Conservation (phyloP, 140 eudicot genomes). For the Ambrosia hybrid region DNA sequence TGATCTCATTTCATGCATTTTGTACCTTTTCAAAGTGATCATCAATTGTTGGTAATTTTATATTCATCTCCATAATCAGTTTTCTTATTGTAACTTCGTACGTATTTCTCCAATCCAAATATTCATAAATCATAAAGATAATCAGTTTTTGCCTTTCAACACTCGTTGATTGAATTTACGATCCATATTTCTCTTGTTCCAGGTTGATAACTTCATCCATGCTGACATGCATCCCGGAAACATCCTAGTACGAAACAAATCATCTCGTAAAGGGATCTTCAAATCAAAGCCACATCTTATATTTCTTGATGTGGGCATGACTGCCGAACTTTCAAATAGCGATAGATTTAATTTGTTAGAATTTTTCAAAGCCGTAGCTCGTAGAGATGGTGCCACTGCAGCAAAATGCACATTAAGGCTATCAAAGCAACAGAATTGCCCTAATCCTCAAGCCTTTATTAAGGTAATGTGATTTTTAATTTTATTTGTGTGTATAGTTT, state of each 20-base stretch:
- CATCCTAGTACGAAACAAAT: constrained; percentile 70
- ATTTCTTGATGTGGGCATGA: constrained; percentile 93
- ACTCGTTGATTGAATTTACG: background rate
- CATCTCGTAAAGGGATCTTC: constrained; percentile 52
- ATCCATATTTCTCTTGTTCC: constrained; percentile 21
- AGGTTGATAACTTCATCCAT: constrained; percentile 96
- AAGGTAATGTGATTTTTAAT: constrained; percentile 34
- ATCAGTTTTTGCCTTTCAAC: too few species aligned
- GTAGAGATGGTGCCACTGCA: constrained; percentile 84
- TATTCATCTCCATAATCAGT: too few species aligned
- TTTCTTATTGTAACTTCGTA: too few species aligned
- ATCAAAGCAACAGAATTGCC: constrained; percentile 83
- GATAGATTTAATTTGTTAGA: constrained; percentile 68
- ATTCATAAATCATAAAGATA: too few species aligned
- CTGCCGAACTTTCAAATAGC: constrained; percentile 80
- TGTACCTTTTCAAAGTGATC: too few species aligned
- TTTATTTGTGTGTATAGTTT: background rate
- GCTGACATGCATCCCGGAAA: constrained; percentile 99
- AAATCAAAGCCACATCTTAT: constrained; percentile 86
- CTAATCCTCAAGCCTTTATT: constrained; percentile 77
- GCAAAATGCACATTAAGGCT: constrained; percentile 68
- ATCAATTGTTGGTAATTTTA: too few species aligned
- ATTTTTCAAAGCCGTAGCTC: constrained; percentile 90
- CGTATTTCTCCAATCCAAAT: too few species aligned
- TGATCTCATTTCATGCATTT: too few species aligned